Evolutionary conservation across 2,329 filamentous ascomycete species (phyloP), one percentile per base, ranked within the genome.

Genomic region (Salinomyces thailandicus): DNA sequence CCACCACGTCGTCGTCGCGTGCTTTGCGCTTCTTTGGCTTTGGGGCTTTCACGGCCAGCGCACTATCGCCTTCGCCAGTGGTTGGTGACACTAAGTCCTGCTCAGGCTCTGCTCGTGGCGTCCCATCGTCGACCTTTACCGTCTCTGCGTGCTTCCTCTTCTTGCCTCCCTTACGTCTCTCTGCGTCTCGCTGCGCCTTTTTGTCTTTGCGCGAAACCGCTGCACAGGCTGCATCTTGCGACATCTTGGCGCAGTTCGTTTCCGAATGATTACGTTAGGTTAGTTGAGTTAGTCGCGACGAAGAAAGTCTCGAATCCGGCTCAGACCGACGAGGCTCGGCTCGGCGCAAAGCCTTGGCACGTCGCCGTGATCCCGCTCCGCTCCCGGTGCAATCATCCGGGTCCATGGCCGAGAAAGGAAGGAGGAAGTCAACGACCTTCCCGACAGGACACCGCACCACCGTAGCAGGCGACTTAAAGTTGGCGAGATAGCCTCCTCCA

Each of bases 131-230:
- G 32, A 41, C 44, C 28, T 52, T 48, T 20, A 36, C 44, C 3
- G 43, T 40, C 18, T 53, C 49, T 2, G 33, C 47, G 24, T 48
- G 47, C 46, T 58, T 57, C 18, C 50, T 46, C 45, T 61, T 60
- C 41, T 57, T 57, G 46, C 49, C 47, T 42, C 54, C 54, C 43
- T 28, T 48, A 27, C 47, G 44, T 35, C 58, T 43, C 42, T 59
- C 56, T 16, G 55, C 54, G 36, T 59, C 56, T 32, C 58, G 43
- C 29, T 52, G 50, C 13, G 54, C 56, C 35, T 58, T 58, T 47
- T 55, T 59, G 28, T 55, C 54, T 39, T 59, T 60, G 33, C 52
- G 42, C 8, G 48, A 53, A 6, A 53, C 31, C 1, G 39, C 29
- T 14, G 37, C 44, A 8, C 53, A 53, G 1, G 39, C 29, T 14